Conservation (phyloP, 257 asterid genomes). For the Lithospermum erythrorhizon region DNA sequence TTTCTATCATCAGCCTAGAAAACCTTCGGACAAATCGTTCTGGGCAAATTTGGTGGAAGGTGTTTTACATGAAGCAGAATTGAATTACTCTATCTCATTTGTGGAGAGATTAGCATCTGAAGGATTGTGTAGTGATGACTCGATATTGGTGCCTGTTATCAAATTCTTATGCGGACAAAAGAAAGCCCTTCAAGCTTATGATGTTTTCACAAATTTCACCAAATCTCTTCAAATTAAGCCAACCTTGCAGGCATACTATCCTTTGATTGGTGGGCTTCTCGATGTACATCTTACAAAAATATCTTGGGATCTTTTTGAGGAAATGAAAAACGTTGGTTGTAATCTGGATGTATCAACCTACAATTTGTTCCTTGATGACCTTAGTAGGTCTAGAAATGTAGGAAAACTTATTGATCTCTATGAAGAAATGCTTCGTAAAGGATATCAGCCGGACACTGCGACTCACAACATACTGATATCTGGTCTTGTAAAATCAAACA, state of each 20-base stretch:
- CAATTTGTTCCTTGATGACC: slow-evolving; percentile 75
- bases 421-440: slow-evolving; percentile 65
- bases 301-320: slow-evolving; percentile 57
- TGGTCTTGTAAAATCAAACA: slow-evolving; percentile 70
- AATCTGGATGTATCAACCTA: slow-evolving; percentile 56
- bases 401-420: slow-evolving; percentile 52
- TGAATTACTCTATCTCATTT: slow-evolving; percentile 40
- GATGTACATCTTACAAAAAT: slow-evolving; percentile 43
- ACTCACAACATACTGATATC: slow-evolving; percentile 77
- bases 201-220: slow-evolving; percentile 40
- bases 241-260: slow-evolving; percentile 44
- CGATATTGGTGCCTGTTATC: slow-evolving; percentile 50
- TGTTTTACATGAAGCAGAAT: slow-evolving; percentile 50
- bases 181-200: slow-evolving; percentile 62
- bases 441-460: slow-evolving; percentile 51
- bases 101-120: slow-evolving; percentile 42
- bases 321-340: slow-evolving; percentile 62
- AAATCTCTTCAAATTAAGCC: slow-evolving; percentile 37
- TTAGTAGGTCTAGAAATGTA: slow-evolving; percentile 65
- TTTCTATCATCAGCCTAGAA: slow-evolving; percentile 26
- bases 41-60: slow-evolving; percentile 71
- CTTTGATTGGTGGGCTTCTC: slow-evolving; percentile 66
- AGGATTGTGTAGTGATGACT: slow-evolving; percentile 62
- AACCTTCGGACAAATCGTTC: slow-evolving; percentile 26
- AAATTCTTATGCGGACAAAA: slow-evolving; percentile 55